Evolutionary conservation across 768 basidiomycete species (phyloP), one percentile per base, ranked within the genome.

Genomic region (Asterophora lycoperdoides): DNA sequence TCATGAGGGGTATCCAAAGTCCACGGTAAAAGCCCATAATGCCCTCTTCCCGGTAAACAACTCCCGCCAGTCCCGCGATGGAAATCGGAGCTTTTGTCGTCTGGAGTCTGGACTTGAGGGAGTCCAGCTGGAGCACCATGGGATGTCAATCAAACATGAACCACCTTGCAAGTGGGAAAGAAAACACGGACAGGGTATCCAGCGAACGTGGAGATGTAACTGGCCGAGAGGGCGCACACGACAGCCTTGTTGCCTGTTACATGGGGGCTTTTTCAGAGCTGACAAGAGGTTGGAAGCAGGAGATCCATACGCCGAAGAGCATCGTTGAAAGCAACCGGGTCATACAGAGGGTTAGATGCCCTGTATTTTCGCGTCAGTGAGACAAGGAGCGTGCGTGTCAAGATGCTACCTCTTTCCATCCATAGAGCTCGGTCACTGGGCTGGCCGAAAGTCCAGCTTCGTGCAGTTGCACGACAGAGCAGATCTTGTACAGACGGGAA

Each of bases 41-140:
- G n/a, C 92, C 86, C 68, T 93, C 87, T 60, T 93, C 90, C 26
- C 79, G 78, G 66, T 89, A 89, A 20, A 93, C 84, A 56, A 84
- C 68, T 20, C 74, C 68, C 48, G 89, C 83, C 54, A 89, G 79
- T 60, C 74, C 77, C 20, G 83, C 81, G 46, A 95, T 82, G 7
- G 88, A 80, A 56, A 89, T 79, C 45, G 75, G 79, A 43, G 77
- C 83, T 64, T 86, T 84, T 44, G 82, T 86, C 37, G 90, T 91
- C 69, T 96, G 93, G 44, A 96, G 70, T 61, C 93, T 76, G 53
- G 91, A 94, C 71, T 98, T 98, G 69, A 98, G 79, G 46, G 89
- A 92, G 67, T 98, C 95, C 72, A 97, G 73, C 84, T 94, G 23
- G 34, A 11, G 60, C 33, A 10, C 33, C 32, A 46, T 34, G 15